Evolutionary conservation across 2,329 filamentous ascomycete genomes (phyloP), one percentile per base, ranked within the genome.

Genomic region (Hymenoscyphus repandus): DNA sequence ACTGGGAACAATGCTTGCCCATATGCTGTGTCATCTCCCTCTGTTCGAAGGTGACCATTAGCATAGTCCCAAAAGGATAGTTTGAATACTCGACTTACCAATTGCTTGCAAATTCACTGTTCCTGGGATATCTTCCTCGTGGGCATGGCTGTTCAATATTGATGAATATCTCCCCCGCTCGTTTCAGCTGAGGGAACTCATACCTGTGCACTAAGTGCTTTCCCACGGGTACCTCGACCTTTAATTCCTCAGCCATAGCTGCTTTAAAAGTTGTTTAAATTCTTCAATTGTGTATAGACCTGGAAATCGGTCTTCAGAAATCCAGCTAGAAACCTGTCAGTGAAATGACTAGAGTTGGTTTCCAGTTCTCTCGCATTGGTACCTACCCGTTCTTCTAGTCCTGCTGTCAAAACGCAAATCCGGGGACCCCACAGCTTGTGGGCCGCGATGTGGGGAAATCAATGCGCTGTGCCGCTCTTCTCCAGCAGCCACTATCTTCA

Each of bases 1-100:
- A 82, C 79, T 1, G 80, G 79, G 57, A 76, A 83, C 3, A 83
- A 69, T 2, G 80, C 79, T 62, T 82, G 79, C 18, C 80, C 80
- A 52, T 79, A 78, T 0, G 69, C 77, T 1, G 78, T 78, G 57
- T 82, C 78, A 58, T 82, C 78, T 41, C 78, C 79, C 67, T 81
- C 78, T 70, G 50, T 49, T 39, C 17, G 15, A 6, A 48, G 18
- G 6, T 20, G 34, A 27, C 10, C 3, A 37, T 39, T 40, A 37
- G 34, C 2, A 27, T 7, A 52, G 34, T 18, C 34, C 34, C 32
- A 15, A 32, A 18, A 11, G 4, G 7, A 27, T 30, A 13, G 15
- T n/a, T 15, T 18, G 10, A 11, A 38, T 11, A 31, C 1, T 22
- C 34, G 39, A 56, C 59, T 46, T 53, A 66, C 66, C 66, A 49